These are phyloP conservation scores for Bipolaris gigantea DNA, from an alignment of 2,329 filamentous ascomycete genomes.

Conservation along the genomic window DNA sequence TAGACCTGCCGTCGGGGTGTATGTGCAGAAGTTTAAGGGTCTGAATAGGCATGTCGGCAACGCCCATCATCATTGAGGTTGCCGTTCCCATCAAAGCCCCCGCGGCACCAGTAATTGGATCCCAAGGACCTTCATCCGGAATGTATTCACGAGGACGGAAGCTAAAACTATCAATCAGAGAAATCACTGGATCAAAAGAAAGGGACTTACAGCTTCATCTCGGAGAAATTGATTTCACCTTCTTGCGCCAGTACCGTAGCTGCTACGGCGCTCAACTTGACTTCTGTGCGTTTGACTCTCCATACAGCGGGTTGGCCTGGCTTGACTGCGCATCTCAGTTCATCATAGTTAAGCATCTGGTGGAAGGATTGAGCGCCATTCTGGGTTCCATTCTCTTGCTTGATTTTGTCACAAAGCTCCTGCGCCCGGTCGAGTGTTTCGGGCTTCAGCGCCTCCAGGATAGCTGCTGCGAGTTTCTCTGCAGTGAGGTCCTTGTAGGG, in stretches of 20 bases:
- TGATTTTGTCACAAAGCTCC: conserved; percentile 44
- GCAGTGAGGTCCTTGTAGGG: conserved; percentile 46
- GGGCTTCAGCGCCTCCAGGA: conserved; percentile 44
- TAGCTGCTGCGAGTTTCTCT: conserved; percentile 44
- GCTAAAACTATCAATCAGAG: conserved; percentile 23
- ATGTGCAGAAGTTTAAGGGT: conserved; percentile 55
- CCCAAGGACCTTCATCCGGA: conserved; percentile 46
- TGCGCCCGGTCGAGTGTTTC: conserved; percentile 41
- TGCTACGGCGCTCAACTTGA: conserved; percentile 42
- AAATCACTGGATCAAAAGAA: not conserved
- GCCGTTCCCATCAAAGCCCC: conserved; percentile 81
- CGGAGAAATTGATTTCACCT: conserved; percentile 40
- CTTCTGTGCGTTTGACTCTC: conserved; percentile 44
- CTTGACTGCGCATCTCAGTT: conserved; percentile 40
- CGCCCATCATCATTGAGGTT: conserved; percentile 76
- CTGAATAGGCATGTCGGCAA: conserved; percentile 70
- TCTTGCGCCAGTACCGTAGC: conserved; percentile 45
- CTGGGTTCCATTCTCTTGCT: conserved; percentile 42
- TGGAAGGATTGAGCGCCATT: conserved; percentile 45
- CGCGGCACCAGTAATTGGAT: conserved; percentile 57
- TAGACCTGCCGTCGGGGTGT: conserved; percentile 42
- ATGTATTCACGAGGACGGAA: conserved; percentile 45
- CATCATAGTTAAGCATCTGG: conserved; percentile 44
- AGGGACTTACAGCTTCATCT: conserved; percentile 43
- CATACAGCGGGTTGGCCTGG: conserved; percentile 43